A percentile compares a stretch with the other conserved stretches of the same genome.
These are phyloP conservation scores for Cyberlindnera maritima DNA, from an alignment of 805 yeast genomes.

Conservation along the genomic window DNA sequence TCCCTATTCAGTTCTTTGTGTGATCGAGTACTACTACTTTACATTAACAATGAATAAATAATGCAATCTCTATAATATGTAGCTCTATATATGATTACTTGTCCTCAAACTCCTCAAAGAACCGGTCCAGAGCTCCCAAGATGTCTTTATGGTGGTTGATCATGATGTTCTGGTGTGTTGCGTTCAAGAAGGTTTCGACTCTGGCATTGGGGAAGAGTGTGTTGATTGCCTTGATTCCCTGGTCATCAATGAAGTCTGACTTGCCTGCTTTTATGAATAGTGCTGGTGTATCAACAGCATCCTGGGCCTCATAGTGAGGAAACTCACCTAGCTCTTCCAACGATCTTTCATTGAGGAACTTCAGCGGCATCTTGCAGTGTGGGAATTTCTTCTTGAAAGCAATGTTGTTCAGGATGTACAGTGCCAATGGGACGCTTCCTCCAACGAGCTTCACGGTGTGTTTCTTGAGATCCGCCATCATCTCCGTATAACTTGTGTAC, in stretches of 20 bases:
- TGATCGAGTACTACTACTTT: too few relatives aligned
- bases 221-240: conserved; percentile 18
- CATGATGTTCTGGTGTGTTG: conserved; percentile 12
- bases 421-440: conserved; percentile 6
- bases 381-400: conserved; percentile 16
- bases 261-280: conserved; percentile 43
- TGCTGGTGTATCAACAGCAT: conserved; percentile 19
- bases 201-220: conserved; percentile 4
- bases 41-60: too few relatives aligned
- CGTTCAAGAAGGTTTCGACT: background rate
- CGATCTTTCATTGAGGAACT: conserved; percentile 11
- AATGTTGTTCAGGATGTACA: conserved; percentile 20
- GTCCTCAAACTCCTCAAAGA: background rate
- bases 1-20: conserved; percentile 4
- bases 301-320: conserved; percentile 13
- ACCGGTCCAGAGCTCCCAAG: background rate
- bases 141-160: conserved; percentile 7
- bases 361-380: conserved; percentile 27
- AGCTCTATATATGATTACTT: too few relatives aligned
- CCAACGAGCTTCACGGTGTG: conserved; percentile 9
- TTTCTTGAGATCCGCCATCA: conserved; percentile 1
- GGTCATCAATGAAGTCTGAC: conserved; percentile 40
- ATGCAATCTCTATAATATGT: too few relatives aligned
- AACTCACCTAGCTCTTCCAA: conserved; percentile 28
- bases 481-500: background rate